Conservation (phyloP, 176 grass and related monocot species). For the Bothriochloa decipiens region DNA sequence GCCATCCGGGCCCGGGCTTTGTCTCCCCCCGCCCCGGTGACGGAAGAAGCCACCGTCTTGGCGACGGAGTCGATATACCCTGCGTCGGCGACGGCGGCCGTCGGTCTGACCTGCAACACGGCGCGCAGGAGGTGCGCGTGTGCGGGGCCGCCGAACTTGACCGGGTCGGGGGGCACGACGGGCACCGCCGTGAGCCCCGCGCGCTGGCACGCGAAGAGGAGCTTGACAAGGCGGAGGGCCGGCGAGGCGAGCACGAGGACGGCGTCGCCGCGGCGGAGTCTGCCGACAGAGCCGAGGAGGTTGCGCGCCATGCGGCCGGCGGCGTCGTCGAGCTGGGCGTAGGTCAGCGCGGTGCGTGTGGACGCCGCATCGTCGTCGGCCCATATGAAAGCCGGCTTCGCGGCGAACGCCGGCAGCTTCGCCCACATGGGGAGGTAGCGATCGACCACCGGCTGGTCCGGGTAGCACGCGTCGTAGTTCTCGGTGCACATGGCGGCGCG, state of each 20-base stretch:
- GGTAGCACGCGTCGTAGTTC: conserved; percentile 75
- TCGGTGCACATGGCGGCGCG: conserved; percentile 49
- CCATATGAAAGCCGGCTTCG: conserved; percentile 60
- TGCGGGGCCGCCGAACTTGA: not conserved
- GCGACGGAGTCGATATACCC: conserved; percentile 12
- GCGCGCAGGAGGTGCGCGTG: conserved; percentile 54
- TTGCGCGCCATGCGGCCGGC: conserved; percentile 47
- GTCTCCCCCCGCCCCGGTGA: not conserved
- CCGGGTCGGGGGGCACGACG: conserved; percentile 40
- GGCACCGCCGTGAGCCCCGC: conserved; percentile 60
- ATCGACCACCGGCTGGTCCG: conserved; percentile 68
- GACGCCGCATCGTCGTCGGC: conserved; percentile 28
- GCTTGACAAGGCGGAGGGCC: conserved; percentile 51
- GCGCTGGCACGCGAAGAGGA: conserved; percentile 70
- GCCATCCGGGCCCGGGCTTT: not conserved
- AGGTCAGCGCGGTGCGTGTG: conserved; percentile 33
- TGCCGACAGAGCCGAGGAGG: conserved; percentile 48
- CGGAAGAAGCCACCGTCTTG: not conserved
- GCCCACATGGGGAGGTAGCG: conserved; percentile 65
- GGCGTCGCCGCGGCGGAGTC: conserved; percentile 42
- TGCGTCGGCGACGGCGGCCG: conserved; percentile 43
- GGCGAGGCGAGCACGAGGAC: conserved; percentile 61
- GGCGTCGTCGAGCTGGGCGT: conserved; percentile 50
- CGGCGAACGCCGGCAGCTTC: conserved; percentile 41
- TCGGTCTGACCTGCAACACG: conserved; percentile 50